Evolutionary conservation across 164 flowering plant species (phyloP), one percentile per base, ranked within the genome.

Genomic region (Vitis rupestris): DNA sequence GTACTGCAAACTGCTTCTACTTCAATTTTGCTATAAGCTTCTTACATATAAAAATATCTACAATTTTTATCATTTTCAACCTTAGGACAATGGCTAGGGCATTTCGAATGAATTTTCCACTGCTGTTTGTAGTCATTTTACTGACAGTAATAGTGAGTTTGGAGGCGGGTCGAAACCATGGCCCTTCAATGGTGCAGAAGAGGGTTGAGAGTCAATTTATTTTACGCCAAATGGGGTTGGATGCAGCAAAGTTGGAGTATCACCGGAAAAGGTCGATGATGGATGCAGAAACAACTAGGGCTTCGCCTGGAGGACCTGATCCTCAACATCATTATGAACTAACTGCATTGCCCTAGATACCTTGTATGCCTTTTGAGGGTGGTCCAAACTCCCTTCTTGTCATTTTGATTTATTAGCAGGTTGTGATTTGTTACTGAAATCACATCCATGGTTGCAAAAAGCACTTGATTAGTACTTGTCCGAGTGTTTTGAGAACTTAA

Each of bases 291-390:
- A 15, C 61, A 0, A 27, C 44, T 7, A 69, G 76, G 44, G 14
- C 56, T 13, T 59, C 76, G 4, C 80, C 80, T 4, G 76, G 70
- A 54, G 76, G 80, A 27, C 76, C 80, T 1, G 65, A 74, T 53
- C 74, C 76, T 49, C 68, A 61, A 49, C 80, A 77, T 66, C 73
- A 77, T 23, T 23, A 23, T 23, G 27, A 23, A 23, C 50, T 68
- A 52, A 16, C 75, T 59, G 27, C 44, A 13, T 47, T 29, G 30
- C 29, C 55, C 37, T 10, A 58, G 63, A 37, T 37, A 31, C 27
- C 27, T 23, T 23, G 27, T 23, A 1, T 23, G 27, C 27, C 27
- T 23, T 23, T 23, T 23, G 2, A 23, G 27, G 2, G 27, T 23
- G 27, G 27, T 23, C 27, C 27, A 23, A 23, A 23, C 2, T 23